Evolutionary conservation across 371 early-diverging fungal genomes (phyloP), one percentile per base, ranked within the genome.

Genomic region (Funneliformis caledonium): DNA sequence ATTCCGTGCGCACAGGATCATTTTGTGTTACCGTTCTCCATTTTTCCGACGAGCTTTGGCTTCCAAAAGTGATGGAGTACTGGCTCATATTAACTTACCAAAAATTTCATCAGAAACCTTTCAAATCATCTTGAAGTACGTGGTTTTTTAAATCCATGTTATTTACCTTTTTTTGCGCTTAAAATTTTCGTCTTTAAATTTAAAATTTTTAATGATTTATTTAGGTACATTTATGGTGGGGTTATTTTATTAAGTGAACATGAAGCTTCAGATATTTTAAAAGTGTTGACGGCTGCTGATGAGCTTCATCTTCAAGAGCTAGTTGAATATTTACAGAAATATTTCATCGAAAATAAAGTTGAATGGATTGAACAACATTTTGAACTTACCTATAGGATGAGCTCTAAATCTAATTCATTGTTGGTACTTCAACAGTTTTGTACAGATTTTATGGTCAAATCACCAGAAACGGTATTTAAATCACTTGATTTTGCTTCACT

Each of bases 201-300:
- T 70, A 26, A 26, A 26, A 26, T 26, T 16, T 42, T 42, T 31
- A 52, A 10, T 26, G 26, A 26, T 26, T 73, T 50, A 16, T 73
- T 12, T 48, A 73, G 74, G 45, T 73, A 50, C 47, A 50, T 73
- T 31, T 73, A 73, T 56, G 45, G 26, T 52, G 74, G 74, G 16
- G 26, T 31, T 19, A 73, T 73, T 73, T 31, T 11, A 2, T 56
- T 73, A n/a, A 33, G 52, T 26, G 22, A 56, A 4, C 50, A 47
- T 6, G 73, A 73, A 50, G 19, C 6, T 43, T 31, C 50, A 47
- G 22, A 19, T 8, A 73, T 73, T 56, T 52, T 50, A 47, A 48
- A 73, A n/a, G 6, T 73, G 2, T 19, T 73, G 14, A 6, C 43
- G 4, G 72, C 45, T 4, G 31, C 48, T 43, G 45, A 72, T 47